Evolutionary conservation across 164 flowering plant genomes (phyloP).

Genomic region (Taxillus chinensis): DNA sequence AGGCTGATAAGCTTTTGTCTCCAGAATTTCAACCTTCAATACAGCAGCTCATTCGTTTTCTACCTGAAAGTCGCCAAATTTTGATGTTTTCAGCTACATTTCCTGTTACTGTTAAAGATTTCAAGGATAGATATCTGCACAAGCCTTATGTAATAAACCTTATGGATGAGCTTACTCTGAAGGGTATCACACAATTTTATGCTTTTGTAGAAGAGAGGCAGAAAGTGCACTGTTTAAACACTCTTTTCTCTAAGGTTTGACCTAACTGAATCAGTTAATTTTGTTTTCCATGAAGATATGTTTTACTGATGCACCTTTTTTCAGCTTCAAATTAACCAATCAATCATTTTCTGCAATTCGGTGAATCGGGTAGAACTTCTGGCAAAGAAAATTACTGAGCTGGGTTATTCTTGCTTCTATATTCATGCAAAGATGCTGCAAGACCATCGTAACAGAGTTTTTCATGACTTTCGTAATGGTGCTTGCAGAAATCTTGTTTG

Average conservation of each 20-base stretch:
- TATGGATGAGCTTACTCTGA: slow-evolving; percentile 96
- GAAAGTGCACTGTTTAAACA: slow-evolving; percentile 92
- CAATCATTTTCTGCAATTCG: slow-evolving; percentile 96
- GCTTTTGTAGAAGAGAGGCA: slow-evolving; percentile 99
- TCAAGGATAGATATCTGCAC: slow-evolving; percentile 73
- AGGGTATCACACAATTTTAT: slow-evolving; percentile 95
- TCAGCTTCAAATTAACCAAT: slow-evolving; percentile 98
- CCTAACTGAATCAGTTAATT: slow-evolving; percentile 5
- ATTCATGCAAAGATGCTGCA: slow-evolving; percentile 99
- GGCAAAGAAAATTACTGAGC: slow-evolving; percentile 97
- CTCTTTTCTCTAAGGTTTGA: slow-evolving; percentile 92
- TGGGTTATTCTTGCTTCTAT: slow-evolving; percentile 96
- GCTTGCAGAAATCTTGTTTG: slow-evolving; percentile 99
- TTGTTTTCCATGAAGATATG: slow-evolving; percentile 2
- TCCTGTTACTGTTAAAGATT: slow-evolving; percentile 92
- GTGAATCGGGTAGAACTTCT: slow-evolving; percentile 92
- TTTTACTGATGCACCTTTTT: slow-evolving; percentile 9
- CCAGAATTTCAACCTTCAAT: slow-evolving; percentile 94
- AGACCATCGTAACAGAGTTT: slow-evolving; percentile 94
- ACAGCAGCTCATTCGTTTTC: slow-evolving; percentile 78
- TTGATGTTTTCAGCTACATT: slow-evolving; percentile 96
- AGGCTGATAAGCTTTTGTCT: slow-evolving; percentile 97
- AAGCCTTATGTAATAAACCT: slow-evolving; percentile 90
- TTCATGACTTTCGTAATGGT: slow-evolving; percentile 98
- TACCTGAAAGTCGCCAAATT: slow-evolving; percentile 70